phyloP scores from a whole-genome alignment of 2,329 filamentous ascomycete genomes.

The Colletotrichum tropicicola region DNA sequence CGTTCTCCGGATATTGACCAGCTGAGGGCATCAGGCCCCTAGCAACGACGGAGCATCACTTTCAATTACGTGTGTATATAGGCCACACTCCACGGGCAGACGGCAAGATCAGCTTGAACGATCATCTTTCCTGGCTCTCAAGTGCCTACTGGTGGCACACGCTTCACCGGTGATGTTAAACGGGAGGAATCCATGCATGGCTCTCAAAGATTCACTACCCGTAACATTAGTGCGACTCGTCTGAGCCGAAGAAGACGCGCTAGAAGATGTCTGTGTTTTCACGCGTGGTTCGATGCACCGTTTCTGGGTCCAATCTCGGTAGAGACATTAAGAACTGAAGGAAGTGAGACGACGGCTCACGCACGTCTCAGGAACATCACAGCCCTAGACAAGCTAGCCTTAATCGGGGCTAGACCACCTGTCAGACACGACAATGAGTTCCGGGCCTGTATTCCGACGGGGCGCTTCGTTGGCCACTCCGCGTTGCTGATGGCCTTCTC shows the following conservation, averaged over 20 bases:
- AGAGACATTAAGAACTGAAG: neutral
- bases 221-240: too few relatives aligned
- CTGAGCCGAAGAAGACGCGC: too few relatives aligned
- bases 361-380: neutral
- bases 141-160: too few relatives aligned
- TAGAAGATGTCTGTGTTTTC: too few relatives aligned
- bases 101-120: too few relatives aligned
- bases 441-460: slow-evolving; percentile 22
- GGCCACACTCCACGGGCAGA: too few relatives aligned
- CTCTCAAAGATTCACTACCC: too few relatives aligned
- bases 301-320: slow-evolving; percentile 5
- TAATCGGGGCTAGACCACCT: neutral
- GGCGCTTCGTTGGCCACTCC: neutral
- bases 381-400: neutral
- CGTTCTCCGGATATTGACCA: neutral
- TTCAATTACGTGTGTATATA: too few relatives aligned
- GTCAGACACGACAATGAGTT: slow-evolving; percentile 1
- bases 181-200: too few relatives aligned
- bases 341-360: neutral
- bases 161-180: too few relatives aligned
- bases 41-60: too few relatives aligned
- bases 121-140: neutral
- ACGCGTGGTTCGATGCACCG: neutral
- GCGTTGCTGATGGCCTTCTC: neutral
- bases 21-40: neutral